Conservation (phyloP, 306 rosid species). For the Trifolium dubium region DNA sequence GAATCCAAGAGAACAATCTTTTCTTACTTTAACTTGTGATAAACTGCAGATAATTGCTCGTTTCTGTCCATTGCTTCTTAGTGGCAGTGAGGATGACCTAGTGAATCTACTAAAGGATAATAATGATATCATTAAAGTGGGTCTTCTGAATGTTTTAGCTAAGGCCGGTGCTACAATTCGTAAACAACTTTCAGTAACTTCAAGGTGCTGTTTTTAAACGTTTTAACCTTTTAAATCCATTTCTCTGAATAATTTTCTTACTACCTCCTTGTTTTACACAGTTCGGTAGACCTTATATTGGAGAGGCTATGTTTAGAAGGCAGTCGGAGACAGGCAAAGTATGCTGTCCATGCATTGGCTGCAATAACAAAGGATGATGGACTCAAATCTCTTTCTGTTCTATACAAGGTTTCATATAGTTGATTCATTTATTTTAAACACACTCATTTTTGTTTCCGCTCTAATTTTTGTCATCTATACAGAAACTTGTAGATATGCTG, state of each 20-base stretch:
- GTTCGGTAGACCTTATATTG: constrained; percentile 90
- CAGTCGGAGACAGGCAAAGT: constrained; percentile 89
- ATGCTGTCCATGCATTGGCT: constrained; percentile 96
- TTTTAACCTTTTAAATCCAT: constrained; percentile 33
- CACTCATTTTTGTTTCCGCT: neutral
- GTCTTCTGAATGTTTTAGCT: constrained; percentile 76
- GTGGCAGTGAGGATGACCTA: constrained; percentile 81
- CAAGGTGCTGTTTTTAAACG: constrained; percentile 62
- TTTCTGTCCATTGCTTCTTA: constrained; percentile 79
- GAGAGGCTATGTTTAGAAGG: constrained; percentile 94
- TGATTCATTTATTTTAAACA: constrained; percentile 41
- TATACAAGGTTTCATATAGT: constrained; percentile 78
- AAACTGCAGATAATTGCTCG: constrained; percentile 87
- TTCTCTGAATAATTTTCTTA: constrained; percentile 40
- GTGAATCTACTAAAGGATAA: constrained; percentile 81
- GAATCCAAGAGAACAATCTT: constrained; percentile 17
- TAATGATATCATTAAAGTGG: constrained; percentile 81
- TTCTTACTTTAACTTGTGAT: constrained; percentile 28
- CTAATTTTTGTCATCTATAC: constrained; percentile 50
- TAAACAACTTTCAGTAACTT: constrained; percentile 74
- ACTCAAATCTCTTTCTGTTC: constrained; percentile 90
- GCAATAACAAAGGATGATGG: constrained; percentile 97
- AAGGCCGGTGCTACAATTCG: constrained; percentile 96
- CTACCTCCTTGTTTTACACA: constrained; percentile 49
- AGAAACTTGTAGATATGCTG: constrained; percentile 93